These are phyloP conservation scores for Colletotrichum sp. DNA, from an alignment of 2,329 filamentous ascomycete species.

Conservation along the genomic window DNA sequence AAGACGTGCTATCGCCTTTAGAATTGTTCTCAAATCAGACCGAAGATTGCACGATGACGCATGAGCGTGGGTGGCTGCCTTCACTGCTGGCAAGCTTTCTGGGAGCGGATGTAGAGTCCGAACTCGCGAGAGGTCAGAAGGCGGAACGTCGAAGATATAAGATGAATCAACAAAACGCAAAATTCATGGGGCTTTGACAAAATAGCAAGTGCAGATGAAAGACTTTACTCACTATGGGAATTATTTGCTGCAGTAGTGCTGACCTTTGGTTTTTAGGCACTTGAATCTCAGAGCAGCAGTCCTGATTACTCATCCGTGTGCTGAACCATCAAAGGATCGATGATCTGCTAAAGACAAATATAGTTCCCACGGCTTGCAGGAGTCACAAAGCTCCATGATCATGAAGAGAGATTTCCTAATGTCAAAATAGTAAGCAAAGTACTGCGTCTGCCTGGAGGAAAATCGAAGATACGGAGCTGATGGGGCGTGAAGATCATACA, in stretches of 20 bases:
- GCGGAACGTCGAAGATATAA: neutral
- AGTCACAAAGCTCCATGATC: neutral
- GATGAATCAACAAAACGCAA: neutral
- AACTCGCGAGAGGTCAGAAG: neutral
- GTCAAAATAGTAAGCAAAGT: neutral
- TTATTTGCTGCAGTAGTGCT: neutral
- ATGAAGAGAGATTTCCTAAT: neutral
- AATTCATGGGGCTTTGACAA: neutral
- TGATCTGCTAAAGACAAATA: neutral
- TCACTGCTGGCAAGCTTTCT: neutral
- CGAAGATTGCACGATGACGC: neutral
- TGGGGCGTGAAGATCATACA: neutral
- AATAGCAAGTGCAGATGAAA: neutral
- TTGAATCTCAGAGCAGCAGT: neutral
- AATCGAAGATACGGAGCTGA: neutral
- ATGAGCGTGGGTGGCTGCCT: neutral
- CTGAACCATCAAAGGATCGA: neutral
- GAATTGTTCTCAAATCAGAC: neutral
- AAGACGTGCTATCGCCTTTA: neutral
- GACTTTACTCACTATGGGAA: neutral
- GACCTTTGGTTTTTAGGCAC: neutral
- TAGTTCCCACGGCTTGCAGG: neutral
- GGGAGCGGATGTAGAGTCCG: neutral
- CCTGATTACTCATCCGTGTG: neutral
- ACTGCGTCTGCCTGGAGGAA: neutral